Conservation (phyloP, 1,139 yeast genomes). For the Magnusiomyces ingens region DNA sequence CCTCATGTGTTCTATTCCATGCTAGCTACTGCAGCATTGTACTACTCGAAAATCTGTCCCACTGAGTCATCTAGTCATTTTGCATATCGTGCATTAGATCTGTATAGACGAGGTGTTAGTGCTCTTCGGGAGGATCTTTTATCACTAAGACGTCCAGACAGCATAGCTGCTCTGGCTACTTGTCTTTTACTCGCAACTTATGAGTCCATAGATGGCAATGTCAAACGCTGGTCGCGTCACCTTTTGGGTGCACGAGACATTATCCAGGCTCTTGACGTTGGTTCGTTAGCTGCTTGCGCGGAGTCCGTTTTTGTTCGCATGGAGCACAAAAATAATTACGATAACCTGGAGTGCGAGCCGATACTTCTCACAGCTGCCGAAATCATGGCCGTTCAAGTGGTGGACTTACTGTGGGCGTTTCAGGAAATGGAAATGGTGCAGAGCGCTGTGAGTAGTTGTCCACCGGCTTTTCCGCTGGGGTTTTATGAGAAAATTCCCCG, state of each 20-base stretch:
- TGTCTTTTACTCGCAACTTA: conserved; percentile 14
- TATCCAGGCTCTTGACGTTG: conserved; percentile 7
- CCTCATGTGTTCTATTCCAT: conserved; percentile 13
- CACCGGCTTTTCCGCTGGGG: conserved; percentile 6
- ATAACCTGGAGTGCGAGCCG: neutral
- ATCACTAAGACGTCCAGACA: conserved; percentile 3
- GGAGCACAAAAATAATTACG: neutral
- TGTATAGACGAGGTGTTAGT: conserved; percentile 2
- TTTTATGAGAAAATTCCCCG: conserved; percentile 9
- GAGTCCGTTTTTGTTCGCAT: neutral
- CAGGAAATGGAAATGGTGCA: conserved; percentile 16
- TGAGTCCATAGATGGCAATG: conserved; percentile 15
- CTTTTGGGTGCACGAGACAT: conserved; percentile 17
- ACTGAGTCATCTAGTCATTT: neutral
- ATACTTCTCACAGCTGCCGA: neutral
- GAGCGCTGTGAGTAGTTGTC: conserved; percentile 11
- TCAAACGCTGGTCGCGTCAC: conserved; percentile 15
- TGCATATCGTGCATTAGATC: neutral
- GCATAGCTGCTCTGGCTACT: conserved; percentile 13
- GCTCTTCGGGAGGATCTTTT: conserved; percentile 8
- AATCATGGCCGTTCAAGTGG: conserved; percentile 8
- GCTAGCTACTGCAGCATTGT: conserved; percentile 9
- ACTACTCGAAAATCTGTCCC: conserved; percentile 5
- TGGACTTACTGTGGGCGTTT: conserved; percentile 10
- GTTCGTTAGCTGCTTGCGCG: conserved; percentile 5